Base-by-base conservation (phyloP, 345 rosid genomes). In the Isatis tinctoria region DNA sequence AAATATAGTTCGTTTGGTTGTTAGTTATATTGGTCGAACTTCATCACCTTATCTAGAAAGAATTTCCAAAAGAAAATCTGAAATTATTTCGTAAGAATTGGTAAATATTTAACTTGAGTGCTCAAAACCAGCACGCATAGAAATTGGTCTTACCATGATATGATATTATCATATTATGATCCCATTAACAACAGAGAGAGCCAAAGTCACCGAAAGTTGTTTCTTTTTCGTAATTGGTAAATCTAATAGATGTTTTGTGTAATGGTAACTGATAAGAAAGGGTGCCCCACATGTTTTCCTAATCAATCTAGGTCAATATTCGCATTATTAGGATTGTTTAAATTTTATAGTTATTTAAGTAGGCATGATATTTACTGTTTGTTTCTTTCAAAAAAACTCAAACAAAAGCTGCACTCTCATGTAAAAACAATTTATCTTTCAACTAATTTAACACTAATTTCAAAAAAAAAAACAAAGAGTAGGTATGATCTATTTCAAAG, bases 161-260 rank as follows among this genome's bases (percentile, higher is more conserved):
- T 58, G 16, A 44, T 24, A 44, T 44, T n/a, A n/a, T n/a, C n/a
- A n/a, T n/a, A n/a, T n/a, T 10, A 11, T 10, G 16, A 70, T 58
- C 40, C 65, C 22, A 47, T 44, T 59, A 43, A 9, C 65, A 14
- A 45, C 36, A 33, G 72, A 44, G n/a, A n/a, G 16, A 45, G 35
- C 47, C 36, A 45, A 70, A 45, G 58, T 33, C 66, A 70, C 74
- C 74, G 67, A 70, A 70, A 70, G 74, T 60, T 70, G 20, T 47
- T 36, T 35, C 18, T n/a, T 70, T 59, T 59, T 58, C 16, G 10
- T 44, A 58, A 57, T 58, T 69, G 44, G 35, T 41, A 28, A 69
- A 28, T 58, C 8, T n/a, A 20, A 32, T 10, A 43, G 26, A 70
- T 58, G 35, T 58, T 70, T 33, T 35, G 37, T 32, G 47, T 44